Base-by-base conservation (phyloP, 257 asterid species). In the Fraxinus quadrangulata region DNA sequence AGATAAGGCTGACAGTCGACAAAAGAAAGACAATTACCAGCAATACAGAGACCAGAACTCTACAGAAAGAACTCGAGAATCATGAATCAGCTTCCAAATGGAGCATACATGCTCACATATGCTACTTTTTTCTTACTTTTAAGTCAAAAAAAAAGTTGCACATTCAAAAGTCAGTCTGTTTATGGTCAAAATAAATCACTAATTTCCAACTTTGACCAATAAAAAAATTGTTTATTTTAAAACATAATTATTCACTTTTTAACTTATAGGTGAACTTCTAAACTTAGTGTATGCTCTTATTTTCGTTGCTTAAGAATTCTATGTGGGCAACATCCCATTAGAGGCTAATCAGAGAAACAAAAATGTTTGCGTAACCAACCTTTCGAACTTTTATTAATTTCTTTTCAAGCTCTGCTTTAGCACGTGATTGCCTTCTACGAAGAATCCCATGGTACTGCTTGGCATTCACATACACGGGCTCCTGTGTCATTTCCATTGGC, bases 401-500 rank as follows among this genome's bases (percentile, higher is more conserved):
- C 87, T 70, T 90, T 79, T 90, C 93, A 61, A 92, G 94, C 88
- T 92, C 98, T 8, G 97, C 97, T 85, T 94, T 94, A 73, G 97
- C 97, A 12, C 97, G 98, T 54, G 97, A 87, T 78, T 94, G 90
- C 72, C 98, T 83, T 79, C 98, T 86, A 21, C 97, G 85, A 80
- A 94, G 79, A 79, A 94, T 94, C 70, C 96, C 94, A 26, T 88
- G 90, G 73, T 94, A 94, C 81, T 94, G 97, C 88, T 94, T 94
- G 54, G 98, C 97, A 82, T 94, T 94, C 70, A 94, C 98, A 74
- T 86, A 94, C 21, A 94, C 96, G 17, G 98, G 98, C 77, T 92
- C 97, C 75, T 85, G 94, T 12, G 97, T 84, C 97, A 92, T 86
- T 82, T 94, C 97, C 74, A 84, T 89, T 37, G 92, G 97, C 89